phyloP scores from a whole-genome alignment of 306 rosid species.

The Luffa acutangula region DNA sequence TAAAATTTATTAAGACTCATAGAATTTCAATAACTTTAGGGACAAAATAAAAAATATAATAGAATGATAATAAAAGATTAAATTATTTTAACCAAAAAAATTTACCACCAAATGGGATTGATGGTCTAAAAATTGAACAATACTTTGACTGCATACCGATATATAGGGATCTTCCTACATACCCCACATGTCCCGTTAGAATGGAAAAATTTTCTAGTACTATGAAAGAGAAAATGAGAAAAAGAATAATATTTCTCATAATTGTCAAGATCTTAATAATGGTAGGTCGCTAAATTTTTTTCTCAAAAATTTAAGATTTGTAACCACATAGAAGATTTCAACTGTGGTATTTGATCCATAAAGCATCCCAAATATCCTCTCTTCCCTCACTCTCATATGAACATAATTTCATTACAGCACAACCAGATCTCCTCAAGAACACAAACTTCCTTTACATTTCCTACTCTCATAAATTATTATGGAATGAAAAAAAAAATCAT shows the following conservation, averaged over 20 bases:
- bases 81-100: background rate
- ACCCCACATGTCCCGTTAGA: no score
- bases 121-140: no score
- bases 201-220: no score
- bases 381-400: background rate
- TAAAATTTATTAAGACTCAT: background rate
- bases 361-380: background rate
- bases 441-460: background rate
- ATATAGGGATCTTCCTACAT: no score
- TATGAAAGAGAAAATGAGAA: no score
- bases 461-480: conserved; percentile 8
- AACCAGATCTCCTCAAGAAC: background rate
- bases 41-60: background rate
- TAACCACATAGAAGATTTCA: background rate
- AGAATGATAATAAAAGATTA: background rate
- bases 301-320: background rate
- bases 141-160: no score
- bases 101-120: no score
- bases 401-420: conserved; percentile 2
- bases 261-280: no score
- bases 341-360: background rate
- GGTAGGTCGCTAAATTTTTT: no score
- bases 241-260: no score
- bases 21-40: background rate
- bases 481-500: conserved; percentile 2